phyloP scores from a whole-genome alignment of 2,329 filamentous ascomycete genomes.

The Scedosporium dehoogii region DNA sequence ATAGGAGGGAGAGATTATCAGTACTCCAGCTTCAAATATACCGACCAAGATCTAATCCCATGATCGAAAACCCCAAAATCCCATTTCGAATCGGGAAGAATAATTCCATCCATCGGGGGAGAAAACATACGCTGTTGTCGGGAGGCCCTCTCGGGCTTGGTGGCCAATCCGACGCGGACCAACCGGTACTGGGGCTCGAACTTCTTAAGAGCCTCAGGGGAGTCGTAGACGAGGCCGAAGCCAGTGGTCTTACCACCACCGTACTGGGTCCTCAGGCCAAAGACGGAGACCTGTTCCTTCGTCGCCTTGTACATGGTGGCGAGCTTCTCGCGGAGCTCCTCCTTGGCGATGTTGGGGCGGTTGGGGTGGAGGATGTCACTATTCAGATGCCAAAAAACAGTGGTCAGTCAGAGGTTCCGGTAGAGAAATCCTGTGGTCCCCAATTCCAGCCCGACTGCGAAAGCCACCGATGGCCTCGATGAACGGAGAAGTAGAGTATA shows the following conservation, averaged over 20 bases:
- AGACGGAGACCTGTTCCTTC: constrained; percentile 96
- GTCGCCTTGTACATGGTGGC: constrained; percentile 93
- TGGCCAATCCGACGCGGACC: constrained; percentile 82
- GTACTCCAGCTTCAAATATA: constrained; percentile 6
- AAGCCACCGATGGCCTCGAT: too few species aligned
- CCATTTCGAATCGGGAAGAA: too few species aligned
- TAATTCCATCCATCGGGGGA: too few species aligned
- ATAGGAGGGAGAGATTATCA: constrained; percentile 20
- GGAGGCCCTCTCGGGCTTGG: constrained; percentile 93
- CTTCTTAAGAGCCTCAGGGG: constrained; percentile 97
- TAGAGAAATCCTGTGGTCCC: background rate
- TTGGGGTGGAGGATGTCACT: constrained; percentile 99
- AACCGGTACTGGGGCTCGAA: constrained; percentile 99
- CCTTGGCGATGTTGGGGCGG: constrained; percentile 97
- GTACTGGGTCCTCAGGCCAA: constrained; percentile 96
- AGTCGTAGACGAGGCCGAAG: constrained; percentile 98
- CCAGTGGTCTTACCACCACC: constrained; percentile 99
- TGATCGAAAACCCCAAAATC: too few species aligned
- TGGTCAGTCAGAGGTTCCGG: background rate
- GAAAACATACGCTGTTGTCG: constrained; percentile 93
- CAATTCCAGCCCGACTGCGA: background rate
- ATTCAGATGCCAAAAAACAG: constrained; percentile 14
- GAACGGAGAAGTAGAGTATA: too few species aligned
- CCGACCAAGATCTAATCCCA: too few species aligned
- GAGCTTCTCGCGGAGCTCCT: constrained; percentile 94